These are phyloP conservation scores for Termitomyces sp. DNA, from an alignment of 768 basidiomycete species.

Conservation along the genomic window DNA sequence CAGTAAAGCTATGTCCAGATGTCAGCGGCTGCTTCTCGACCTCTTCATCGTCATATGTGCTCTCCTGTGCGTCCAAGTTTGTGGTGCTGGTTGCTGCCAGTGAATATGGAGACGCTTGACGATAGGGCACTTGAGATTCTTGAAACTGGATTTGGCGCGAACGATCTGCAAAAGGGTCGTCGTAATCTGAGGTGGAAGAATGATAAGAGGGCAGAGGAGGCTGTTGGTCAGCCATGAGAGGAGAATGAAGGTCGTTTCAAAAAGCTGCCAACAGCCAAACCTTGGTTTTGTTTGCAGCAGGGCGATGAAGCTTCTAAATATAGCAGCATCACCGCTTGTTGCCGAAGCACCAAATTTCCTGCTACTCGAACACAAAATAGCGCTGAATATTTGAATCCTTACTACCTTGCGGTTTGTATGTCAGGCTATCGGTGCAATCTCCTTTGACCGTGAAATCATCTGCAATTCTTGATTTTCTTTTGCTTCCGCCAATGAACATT, in stretches of 20 bases:
- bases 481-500: neutral
- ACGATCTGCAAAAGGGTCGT: slow-evolving; percentile 75
- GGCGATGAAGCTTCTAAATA: slow-evolving; percentile 18
- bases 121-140: slow-evolving; percentile 48
- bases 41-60: slow-evolving; percentile 65
- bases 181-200: slow-evolving; percentile 31
- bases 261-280: slow-evolving; percentile 20
- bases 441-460: neutral
- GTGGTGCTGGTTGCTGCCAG: slow-evolving; percentile 49
- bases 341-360: slow-evolving; percentile 5
- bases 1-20: slow-evolving; percentile 49
- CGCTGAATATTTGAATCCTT: neutral
- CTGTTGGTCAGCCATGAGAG: slow-evolving; percentile 36
- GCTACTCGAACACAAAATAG: neutral
- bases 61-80: slow-evolving; percentile 43
- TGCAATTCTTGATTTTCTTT: neutral
- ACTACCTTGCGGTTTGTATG: neutral
- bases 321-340: slow-evolving; percentile 16
- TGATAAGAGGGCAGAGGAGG: slow-evolving; percentile 33
- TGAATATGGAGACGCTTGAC: slow-evolving; percentile 35
- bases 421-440: neutral
- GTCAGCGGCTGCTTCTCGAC: slow-evolving; percentile 78
- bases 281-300: slow-evolving; percentile 22
- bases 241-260: slow-evolving; percentile 14
- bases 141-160: slow-evolving; percentile 59